These are phyloP conservation scores for Fistulifera pelliculosa DNA, from an alignment of 108 stramenopile species.

Conservation along the genomic window DNA sequence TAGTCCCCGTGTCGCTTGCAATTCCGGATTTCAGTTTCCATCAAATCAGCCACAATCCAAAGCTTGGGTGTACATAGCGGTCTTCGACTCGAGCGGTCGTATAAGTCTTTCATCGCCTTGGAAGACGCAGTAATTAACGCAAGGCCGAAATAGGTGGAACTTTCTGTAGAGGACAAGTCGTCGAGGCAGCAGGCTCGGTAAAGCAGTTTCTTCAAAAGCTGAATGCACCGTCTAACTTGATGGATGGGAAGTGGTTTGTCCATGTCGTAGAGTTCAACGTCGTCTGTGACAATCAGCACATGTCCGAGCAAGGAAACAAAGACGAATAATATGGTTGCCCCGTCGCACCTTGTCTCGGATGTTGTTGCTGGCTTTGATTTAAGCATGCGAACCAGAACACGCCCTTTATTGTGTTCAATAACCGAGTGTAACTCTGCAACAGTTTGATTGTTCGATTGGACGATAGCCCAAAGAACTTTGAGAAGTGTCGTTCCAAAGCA, in stretches of 20 bases:
- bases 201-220: slow-evolving; percentile 64
- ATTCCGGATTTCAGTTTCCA: slow-evolving; percentile 52
- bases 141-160: slow-evolving; percentile 38
- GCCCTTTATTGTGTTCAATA: slow-evolving; percentile 37
- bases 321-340: slow-evolving; percentile 48
- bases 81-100: slow-evolving; percentile 72
- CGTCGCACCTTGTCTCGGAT: slow-evolving; percentile 8
- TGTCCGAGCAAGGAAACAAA: slow-evolving; percentile 58
- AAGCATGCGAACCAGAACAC: slow-evolving; percentile 8
- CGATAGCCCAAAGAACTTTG: slow-evolving; percentile 48
- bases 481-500: slow-evolving; percentile 65
- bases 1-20: slow-evolving; percentile 63
- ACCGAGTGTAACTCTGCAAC: slow-evolving; percentile 39
- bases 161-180: slow-evolving; percentile 10
- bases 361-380: background rate
- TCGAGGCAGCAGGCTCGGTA: slow-evolving; percentile 69
- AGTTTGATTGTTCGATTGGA: slow-evolving; percentile 45
- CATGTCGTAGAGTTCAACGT: slow-evolving; percentile 80
- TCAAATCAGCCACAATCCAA: slow-evolving; percentile 70
- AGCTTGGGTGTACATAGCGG: slow-evolving; percentile 72
- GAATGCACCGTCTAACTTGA: slow-evolving; percentile 68
- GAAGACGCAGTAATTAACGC: slow-evolving; percentile 50
- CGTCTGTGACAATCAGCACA: slow-evolving; percentile 82
- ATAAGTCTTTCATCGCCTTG: slow-evolving; percentile 64
- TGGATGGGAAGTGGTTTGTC: slow-evolving; percentile 70